Base-by-base conservation (phyloP, 768 basidiomycete species). In the Lactarius evosmus region DNA sequence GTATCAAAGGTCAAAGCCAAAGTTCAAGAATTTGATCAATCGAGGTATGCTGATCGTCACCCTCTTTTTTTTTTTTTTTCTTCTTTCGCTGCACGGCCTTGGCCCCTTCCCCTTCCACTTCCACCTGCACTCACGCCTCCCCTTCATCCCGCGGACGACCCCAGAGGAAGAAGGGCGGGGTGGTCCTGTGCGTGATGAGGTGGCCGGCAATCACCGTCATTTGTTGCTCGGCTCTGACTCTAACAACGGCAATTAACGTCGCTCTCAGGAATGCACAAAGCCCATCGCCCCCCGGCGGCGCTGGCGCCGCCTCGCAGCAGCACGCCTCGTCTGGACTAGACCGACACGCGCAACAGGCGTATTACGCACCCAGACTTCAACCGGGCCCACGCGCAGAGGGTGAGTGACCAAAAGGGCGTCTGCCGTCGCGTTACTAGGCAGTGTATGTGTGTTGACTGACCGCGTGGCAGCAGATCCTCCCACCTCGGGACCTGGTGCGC, bases 1-100 rank as follows among this genome's bases (percentile, higher is more conserved):
- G 79, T 93, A 44, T 84, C 84, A 36, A 93, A 88, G 72, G 89
- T 92, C 53, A 92, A 85, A 71, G 85, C 89, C 6, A 93, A 93
- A 81, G 85, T 93, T 63, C 87, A 89, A 70, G 92, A 93, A 69
- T 85, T 85, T 65, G 91, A 93, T 41, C 83, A 85, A 69, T 76
- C 77, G 17, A 74, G 74, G 78, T 81, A 53, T 19, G 73, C 60
- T 25, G 4, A 29, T 55, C 12, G 16, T 22, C 32, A 27, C 22
- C 41, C 17, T 41, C 17, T 4, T 41, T 50, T 34, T 30, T 57
- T 46, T n/a, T 4, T n/a, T 49, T 51, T 33, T 17, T 46, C n/a
- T n/a, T 38, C 4, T n/a, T 19, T 11, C 29, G 27, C 7, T n/a
- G 14, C 51, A 11, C 19, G 7, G 17, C 8, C 17, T n/a, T n/a